Evolutionary conservation across 352 stramenopile genomes (phyloP), one percentile per base, ranked within the genome.

Genomic region (Globisporangium uncinulatum): DNA sequence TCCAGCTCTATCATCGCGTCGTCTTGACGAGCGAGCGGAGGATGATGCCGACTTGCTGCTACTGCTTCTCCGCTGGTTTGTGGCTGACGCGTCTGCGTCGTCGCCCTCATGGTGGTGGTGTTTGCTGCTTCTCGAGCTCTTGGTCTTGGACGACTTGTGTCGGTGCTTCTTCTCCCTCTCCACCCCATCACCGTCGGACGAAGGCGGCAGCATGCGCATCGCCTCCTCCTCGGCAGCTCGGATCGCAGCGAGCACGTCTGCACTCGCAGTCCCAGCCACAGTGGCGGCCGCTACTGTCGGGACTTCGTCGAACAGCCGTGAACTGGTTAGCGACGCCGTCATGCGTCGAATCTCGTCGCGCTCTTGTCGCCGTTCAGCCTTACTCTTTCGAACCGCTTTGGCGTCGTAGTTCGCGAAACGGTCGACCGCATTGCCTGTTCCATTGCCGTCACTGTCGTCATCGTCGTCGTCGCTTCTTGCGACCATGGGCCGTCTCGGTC

Each of bases 231-330:
- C 68, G 0, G 83, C 83, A 46, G 79, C 66, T 17, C 71, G 74
- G 51, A 93, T 90, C 14, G 83, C 79, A 17, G 83, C 83, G 44
- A 91, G 59, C 46, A 93, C 76, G 36, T 86, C 71, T 8, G 63
- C 63, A 42, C 61, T 84, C 11, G 53, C 51, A 15, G 52, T 20
- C 41, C 41, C n/a, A 2, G 24, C 45, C 13, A 58, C 15, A 34
- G 34, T 58, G 4, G 44, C 61, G 9, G 47, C 17, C 0, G 34
- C 14, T 42, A 51, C 24, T 4, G 31, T 49, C 45, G 29, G 1
- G 11, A 54, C 37, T 24, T 51, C 21, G 45, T 59, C 39, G 20
- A 42, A 50, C 48, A 49, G 37, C 11, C 32, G 45, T 9, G 50
- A 59, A 31, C 24, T 41, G 37, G 14, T 53, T 8, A 80, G 51